Evolutionary conservation across 2,329 filamentous ascomycete species (phyloP), one percentile per base, ranked within the genome.

Genomic region (Exophiala sp.): DNA sequence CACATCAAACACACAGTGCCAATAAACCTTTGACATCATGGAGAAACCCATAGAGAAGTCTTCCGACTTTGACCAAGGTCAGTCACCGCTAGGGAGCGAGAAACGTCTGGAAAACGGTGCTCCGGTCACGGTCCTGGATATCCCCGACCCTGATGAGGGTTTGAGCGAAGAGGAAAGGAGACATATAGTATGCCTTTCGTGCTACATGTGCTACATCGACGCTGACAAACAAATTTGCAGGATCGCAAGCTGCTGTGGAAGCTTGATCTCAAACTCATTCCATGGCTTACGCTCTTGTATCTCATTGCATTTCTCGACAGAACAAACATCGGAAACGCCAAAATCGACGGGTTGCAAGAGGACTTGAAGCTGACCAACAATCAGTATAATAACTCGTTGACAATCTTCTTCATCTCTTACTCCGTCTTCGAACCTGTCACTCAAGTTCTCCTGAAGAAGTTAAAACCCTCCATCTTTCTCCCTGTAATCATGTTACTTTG

Each of bases 341-440:
- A 81, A 64, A 74, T 84, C 18, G 80, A 76, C 12, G 79, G 80
- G 12, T 67, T 84, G 1, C 68, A 77, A 47, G 65, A 75, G 7
- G 83, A 87, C 51, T 72, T 92, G 3, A 60, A 78, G 21, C 81
- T 92, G 75, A 78, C 78, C 0, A 76, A 79, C 1, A 70, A 76
- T 3, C 77, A 87, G 65, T 95, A 91, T 72, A 91, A 91, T 68
- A 77, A 81, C 14, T 81, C 3, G 81, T 88, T 14, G 85, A 88
- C 65, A 85, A 86, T 95, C 62, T 95, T 95, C 74, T 95, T 95
- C 73, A 78, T 95, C 45, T 90, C 87, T 0, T 95, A 95, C 68
- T 79, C 88, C 1, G 71, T 91, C 33, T 91, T 89, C 59, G 89
- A 92, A 64, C 72, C 71, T 1, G 63, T 90, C 36, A 90, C 88